Conservation (phyloP, 2,329 filamentous ascomycete genomes). For the Graphilbum sp. region DNA sequence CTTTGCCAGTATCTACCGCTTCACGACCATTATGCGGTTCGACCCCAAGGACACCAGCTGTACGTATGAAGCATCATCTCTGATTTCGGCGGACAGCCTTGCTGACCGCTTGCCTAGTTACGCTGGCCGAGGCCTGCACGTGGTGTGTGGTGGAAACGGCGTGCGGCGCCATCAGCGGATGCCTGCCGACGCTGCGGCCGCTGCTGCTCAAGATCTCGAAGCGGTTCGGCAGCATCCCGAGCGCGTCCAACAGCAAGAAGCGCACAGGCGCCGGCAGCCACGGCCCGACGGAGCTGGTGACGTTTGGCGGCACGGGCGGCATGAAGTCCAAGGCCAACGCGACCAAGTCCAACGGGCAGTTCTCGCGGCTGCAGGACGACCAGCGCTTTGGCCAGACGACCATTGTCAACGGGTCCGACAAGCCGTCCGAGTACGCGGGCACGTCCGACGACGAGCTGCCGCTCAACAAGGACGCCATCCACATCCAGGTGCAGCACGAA, state of each 20-base stretch:
- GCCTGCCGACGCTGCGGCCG: slow-evolving; percentile 25
- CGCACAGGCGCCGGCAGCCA: background rate
- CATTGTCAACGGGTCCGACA: background rate
- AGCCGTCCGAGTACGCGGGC: background rate
- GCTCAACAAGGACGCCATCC: background rate
- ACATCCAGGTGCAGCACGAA: background rate
- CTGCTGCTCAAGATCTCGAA: slow-evolving; percentile 5
- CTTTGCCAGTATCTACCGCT: slow-evolving; percentile 13
- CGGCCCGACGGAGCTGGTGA: background rate
- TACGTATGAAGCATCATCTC: background rate
- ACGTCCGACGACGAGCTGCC: background rate
- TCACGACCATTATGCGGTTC: slow-evolving; percentile 16
- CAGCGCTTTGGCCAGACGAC: background rate
- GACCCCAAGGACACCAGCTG: slow-evolving; percentile 13
- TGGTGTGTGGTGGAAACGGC: slow-evolving; percentile 19
- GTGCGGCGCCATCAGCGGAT: slow-evolving; percentile 23
- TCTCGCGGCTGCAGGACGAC: background rate
- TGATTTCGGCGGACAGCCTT: background rate
- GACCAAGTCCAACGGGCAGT: background rate
- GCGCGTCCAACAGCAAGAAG: background rate
- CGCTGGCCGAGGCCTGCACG: slow-evolving; percentile 14
- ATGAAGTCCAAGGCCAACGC: background rate
- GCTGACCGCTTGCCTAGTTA: slow-evolving; percentile 5
- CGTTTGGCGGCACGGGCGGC: background rate
- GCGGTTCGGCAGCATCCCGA: slow-evolving; percentile 5